phyloP scores from a whole-genome alignment of 495 filamentous ascomycete species.

The Trichoderma erinaceum region DNA sequence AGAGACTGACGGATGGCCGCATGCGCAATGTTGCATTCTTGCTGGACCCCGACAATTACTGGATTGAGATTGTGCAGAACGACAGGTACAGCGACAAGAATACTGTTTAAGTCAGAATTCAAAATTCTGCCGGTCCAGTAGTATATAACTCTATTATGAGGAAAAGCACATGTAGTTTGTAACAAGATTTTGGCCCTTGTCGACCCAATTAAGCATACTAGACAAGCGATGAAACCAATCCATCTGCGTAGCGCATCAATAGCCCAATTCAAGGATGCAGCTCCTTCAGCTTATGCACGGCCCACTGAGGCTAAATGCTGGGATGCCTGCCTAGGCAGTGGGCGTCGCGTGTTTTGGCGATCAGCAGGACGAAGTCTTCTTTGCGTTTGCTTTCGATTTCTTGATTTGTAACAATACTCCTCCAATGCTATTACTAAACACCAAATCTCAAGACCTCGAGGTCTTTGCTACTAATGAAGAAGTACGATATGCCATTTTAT shows the following conservation, averaged over 20 bases:
- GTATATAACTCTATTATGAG: too few relatives aligned
- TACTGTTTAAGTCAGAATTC: not conserved
- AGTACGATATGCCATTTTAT: constrained; percentile 32
- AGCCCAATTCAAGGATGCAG: too few relatives aligned
- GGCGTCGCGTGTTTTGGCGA: not conserved
- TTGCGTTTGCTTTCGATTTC: not conserved
- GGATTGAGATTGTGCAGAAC: constrained; percentile 85
- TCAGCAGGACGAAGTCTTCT: not conserved
- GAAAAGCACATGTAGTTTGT: too few relatives aligned
- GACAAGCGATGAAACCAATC: too few relatives aligned
- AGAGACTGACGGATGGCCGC: constrained; percentile 80
- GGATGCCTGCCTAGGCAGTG: not conserved
- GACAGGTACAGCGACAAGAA: constrained; percentile 48
- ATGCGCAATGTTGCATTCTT: constrained; percentile 97
- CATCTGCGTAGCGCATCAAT: too few relatives aligned
- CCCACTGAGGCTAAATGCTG: not conserved
- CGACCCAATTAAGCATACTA: too few relatives aligned
- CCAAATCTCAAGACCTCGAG: constrained; percentile 24
- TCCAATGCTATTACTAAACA: constrained; percentile 33
- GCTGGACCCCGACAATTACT: constrained; percentile 87
- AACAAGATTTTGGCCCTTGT: too few relatives aligned
- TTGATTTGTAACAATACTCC: not conserved
- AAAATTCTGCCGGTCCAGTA: too few relatives aligned
- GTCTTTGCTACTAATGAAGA: constrained; percentile 25
- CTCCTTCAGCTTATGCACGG: not conserved